phyloP scores from a whole-genome alignment of 371 early-diverging fungal species.

The Syncephalis plumigaleata region DNA sequence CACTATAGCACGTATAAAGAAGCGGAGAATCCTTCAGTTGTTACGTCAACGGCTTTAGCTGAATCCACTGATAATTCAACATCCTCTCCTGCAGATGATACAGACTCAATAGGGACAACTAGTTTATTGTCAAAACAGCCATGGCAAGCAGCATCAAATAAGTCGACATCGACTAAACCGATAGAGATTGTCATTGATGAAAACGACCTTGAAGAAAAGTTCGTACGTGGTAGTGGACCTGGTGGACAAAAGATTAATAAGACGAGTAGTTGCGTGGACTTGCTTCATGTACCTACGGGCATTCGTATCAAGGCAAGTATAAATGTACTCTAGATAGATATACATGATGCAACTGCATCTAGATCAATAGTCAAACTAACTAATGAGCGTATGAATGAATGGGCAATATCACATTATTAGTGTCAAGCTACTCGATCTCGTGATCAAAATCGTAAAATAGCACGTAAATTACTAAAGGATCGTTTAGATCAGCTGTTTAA shows the following conservation, averaged over 20 bases:
- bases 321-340: too few species aligned
- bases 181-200: constrained; percentile 44
- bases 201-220: constrained; percentile 64
- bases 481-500: constrained; percentile 54
- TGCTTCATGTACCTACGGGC: constrained; percentile 71
- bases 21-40: too few species aligned
- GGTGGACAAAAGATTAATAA: constrained; percentile 93
- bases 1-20: too few species aligned
- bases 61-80: too few species aligned
- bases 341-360: neutral
- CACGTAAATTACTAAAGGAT: constrained; percentile 40
- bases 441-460: constrained; percentile 56
- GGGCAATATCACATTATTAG: too few species aligned
- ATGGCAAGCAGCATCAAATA: too few species aligned
- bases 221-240: constrained; percentile 77
- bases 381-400: neutral
- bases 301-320: constrained; percentile 45
- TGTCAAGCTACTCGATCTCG: constrained; percentile 69
- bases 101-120: too few species aligned
- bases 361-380: neutral
- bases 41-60: too few species aligned
- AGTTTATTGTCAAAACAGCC: too few species aligned
- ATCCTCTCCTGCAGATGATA: too few species aligned
- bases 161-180: neutral
- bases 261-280: constrained; percentile 62